These are phyloP conservation scores for Cryphonectria nitschkei DNA, from an alignment of 2,329 filamentous ascomycete species.

Conservation along the genomic window DNA sequence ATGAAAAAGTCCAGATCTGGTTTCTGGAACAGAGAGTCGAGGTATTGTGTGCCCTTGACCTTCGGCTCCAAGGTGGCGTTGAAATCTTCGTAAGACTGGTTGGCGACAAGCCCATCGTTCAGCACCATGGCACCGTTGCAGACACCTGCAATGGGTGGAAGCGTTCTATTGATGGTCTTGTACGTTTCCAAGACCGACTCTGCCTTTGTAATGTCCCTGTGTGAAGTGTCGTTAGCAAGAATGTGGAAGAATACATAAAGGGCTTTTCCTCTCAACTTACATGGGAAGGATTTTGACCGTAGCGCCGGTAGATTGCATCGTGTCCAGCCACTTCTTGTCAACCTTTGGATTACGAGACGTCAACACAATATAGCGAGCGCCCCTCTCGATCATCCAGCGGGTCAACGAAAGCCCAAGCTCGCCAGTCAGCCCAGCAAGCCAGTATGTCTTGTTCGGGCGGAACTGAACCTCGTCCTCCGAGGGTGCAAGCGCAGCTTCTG, in stretches of 20 bases:
- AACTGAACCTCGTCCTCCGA: not conserved
- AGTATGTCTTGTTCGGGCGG: constrained; percentile 38
- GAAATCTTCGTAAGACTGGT: constrained; percentile 28
- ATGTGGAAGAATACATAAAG: too few relatives aligned
- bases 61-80: constrained; percentile 33
- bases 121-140: constrained; percentile 27
- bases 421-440: constrained; percentile 40
- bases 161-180: not conserved
- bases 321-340: constrained; percentile 35
- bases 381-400: constrained; percentile 44
- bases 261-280: not conserved
- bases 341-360: constrained; percentile 44
- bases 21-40: constrained; percentile 19
- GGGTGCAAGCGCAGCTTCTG: too few relatives aligned
- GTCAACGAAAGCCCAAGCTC: constrained; percentile 43
- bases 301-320: constrained; percentile 26
- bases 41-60: constrained; percentile 32
- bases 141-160: constrained; percentile 20
- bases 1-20: not conserved
- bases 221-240: too few relatives aligned
- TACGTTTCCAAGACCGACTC: not conserved
- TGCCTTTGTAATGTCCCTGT: not conserved
- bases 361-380: constrained; percentile 43
- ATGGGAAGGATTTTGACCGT: constrained; percentile 22
- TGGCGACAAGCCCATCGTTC: constrained; percentile 13